Conservation (phyloP, 768 basidiomycete species). For the Lactarius tabidus region DNA sequence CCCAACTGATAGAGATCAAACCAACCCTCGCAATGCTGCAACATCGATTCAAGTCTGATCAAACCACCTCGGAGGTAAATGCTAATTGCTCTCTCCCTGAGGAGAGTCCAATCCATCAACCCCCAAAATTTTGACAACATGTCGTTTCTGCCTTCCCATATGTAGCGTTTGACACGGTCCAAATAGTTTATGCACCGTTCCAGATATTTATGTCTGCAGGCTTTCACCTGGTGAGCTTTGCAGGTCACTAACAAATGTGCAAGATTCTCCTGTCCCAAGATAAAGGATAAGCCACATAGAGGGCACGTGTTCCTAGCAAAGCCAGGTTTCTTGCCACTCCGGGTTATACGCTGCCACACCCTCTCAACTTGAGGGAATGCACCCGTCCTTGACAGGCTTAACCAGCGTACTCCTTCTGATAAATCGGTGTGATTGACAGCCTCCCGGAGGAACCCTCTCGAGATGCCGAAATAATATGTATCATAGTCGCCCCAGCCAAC, state of each 20-base stretch:
- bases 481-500: neutral
- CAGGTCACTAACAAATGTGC: neutral
- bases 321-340: neutral
- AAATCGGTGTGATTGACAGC: neutral
- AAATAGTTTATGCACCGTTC: neutral
- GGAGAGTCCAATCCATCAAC: rapidly evolving
- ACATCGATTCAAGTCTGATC: neutral
- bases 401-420: neutral
- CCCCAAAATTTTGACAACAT: neutral
- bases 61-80: neutral
- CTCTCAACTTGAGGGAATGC: neutral
- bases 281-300: neutral
- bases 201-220: neutral
- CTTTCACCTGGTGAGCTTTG: neutral
- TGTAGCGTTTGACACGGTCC: rapidly evolving
- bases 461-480: neutral
- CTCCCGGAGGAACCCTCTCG: neutral
- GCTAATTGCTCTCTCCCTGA: neutral
- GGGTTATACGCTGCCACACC: neutral
- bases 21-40: neutral
- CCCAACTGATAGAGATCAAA: neutral
- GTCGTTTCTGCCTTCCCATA: neutral
- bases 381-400: neutral
- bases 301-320: neutral
- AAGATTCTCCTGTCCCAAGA: neutral